Base-by-base conservation (phyloP, 495 filamentous ascomycete species). In the Aspergillus olivimuriae region DNA sequence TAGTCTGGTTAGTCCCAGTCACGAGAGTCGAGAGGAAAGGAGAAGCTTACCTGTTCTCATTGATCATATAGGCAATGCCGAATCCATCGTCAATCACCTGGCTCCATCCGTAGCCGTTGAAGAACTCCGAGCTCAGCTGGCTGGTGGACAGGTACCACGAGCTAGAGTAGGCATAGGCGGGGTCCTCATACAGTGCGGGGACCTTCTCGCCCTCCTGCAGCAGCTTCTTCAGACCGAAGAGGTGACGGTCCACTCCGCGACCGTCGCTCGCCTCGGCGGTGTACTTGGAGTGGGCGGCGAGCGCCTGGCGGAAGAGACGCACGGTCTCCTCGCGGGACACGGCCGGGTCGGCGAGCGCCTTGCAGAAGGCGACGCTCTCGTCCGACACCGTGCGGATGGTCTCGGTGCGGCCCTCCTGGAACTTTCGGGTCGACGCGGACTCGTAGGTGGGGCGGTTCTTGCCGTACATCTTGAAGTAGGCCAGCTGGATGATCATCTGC, bases 41-140 rank as follows among this genome's bases (percentile, higher is more conserved):
- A 19, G 21, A 23, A 16, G n/a, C 61, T 36, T 50, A 78, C 75
- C 71, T 83, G 65, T 94, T 94, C 76, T 99, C 92, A 58, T 99
- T 99, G 57, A 99, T 96, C 94, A 99, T 99, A 56, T 99, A 99
- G 10, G 94, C 94, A 64, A 99, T 94, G 16, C 94, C 92, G 63
- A 87, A 99, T 12, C 92, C 92, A 28, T 83, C 87, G 60, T 97
- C 91, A 44, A 97, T 84, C 15, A 99, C 94, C 76, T 99, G 91
- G 58, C 87, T 94, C 94, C 94, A 99, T 22, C 94, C 94, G 70
- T 99, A 99, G 12, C 94, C 94, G 61, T 99, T 97, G 74, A 97
- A 99, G 73, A 81, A 94, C 75, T 99, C 94, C 20, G 82, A 88
- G 69, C 84, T 90, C 60, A 99, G 68, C 76, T 99, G 94, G 53